phyloP scores from a whole-genome alignment of 768 basidiomycete genomes.

The Naganishia antarctica region DNA sequence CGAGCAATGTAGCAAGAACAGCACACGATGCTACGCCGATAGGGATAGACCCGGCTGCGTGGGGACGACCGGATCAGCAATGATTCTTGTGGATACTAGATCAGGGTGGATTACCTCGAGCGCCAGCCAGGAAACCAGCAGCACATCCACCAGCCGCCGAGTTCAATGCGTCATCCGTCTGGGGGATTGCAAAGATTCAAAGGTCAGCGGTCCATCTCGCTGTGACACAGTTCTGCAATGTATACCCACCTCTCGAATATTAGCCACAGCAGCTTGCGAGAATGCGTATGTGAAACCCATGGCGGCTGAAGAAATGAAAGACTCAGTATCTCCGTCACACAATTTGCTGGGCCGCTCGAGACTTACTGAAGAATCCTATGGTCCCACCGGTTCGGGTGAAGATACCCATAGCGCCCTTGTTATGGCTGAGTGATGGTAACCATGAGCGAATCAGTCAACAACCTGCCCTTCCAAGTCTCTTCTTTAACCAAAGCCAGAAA shows the following conservation, averaged over 20 bases:
- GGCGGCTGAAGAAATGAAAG: slow-evolving; percentile 57
- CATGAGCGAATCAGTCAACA: too few relatives aligned
- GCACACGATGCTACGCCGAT: slow-evolving; percentile 73
- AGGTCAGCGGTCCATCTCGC: background rate
- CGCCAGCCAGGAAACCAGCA: slow-evolving; percentile 83
- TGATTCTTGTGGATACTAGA: background rate
- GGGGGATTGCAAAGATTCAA: background rate
- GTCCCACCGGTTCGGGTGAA: slow-evolving; percentile 80
- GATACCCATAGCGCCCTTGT: slow-evolving; percentile 76
- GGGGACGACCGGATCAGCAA: background rate
- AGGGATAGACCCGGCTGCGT: slow-evolving; percentile 73
- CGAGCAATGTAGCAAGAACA: slow-evolving; percentile 71
- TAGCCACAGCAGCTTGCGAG: slow-evolving; percentile 74
- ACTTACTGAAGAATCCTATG: slow-evolving; percentile 84
- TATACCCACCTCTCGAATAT: slow-evolving; percentile 57
- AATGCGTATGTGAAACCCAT: slow-evolving; percentile 83
- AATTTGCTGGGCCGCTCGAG: background rate
- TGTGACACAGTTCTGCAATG: background rate
- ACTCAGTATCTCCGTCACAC: background rate
- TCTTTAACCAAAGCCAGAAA: slow-evolving; percentile 1
- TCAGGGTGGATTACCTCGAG: slow-evolving; percentile 61
- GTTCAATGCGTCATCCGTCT: slow-evolving; percentile 68
- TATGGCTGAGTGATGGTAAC: too few relatives aligned
- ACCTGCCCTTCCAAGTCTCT: background rate
- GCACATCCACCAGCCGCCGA: slow-evolving; percentile 84